phyloP scores from a whole-genome alignment of 352 stramenopile species.

The Globisporangium okanoganense region DNA sequence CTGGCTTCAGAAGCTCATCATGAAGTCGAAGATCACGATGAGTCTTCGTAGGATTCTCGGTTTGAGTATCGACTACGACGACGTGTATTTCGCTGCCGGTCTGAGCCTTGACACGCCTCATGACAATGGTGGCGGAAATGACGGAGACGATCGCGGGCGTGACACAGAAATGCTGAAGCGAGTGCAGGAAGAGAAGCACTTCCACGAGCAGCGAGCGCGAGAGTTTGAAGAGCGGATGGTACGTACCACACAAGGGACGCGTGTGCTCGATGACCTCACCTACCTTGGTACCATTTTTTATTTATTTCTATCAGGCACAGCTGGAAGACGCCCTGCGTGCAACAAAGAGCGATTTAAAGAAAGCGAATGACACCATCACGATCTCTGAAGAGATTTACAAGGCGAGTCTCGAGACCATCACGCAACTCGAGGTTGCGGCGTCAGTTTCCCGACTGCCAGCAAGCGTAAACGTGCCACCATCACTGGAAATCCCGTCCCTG shows the following conservation, averaged over 20 bases:
- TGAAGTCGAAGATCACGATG: not conserved
- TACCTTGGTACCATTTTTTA: not conserved
- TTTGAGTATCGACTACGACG: not conserved
- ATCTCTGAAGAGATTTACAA: conserved; percentile 62
- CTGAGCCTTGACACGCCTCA: not conserved
- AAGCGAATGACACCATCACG: conserved; percentile 31
- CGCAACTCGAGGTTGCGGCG: conserved; percentile 31
- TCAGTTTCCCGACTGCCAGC: not conserved
- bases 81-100: not conserved
- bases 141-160: no score
- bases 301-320: conserved; percentile 13
- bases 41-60: no score
- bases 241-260: not conserved
- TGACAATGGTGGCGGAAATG: not conserved
- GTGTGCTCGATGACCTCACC: not conserved
- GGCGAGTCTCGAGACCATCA: conserved; percentile 60
- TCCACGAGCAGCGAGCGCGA: conserved; percentile 1
- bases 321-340: conserved; percentile 30
- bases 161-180: conserved; percentile 10
- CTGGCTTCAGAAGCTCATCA: not conserved
- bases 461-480: not conserved
- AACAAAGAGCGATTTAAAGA: conserved; percentile 35
- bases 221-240: conserved; percentile 1
- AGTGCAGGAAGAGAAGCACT: conserved; percentile 17
- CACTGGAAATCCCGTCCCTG: not conserved